Evolutionary conservation across 2,329 filamentous ascomycete species (phyloP).

Genomic region (Ascochyta fabae): DNA sequence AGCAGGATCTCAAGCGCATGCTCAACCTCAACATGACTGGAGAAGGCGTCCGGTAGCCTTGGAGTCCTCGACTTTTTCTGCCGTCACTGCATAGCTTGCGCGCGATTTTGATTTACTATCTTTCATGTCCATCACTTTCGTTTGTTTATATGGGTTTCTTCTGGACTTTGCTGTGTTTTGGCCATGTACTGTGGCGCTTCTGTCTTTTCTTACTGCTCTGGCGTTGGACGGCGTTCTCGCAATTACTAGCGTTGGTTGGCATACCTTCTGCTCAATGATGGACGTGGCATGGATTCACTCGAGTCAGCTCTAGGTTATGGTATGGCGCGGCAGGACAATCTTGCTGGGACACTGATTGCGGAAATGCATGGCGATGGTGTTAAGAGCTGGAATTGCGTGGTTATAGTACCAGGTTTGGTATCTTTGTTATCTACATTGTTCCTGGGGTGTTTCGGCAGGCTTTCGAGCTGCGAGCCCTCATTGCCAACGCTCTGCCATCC

Average conservation of each 20-base stretch:
- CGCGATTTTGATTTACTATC: slow-evolving; percentile 22
- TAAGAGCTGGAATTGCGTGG: slow-evolving; percentile 16
- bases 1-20: slow-evolving; percentile 47
- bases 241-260: slow-evolving; percentile 14
- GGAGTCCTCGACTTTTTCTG: slow-evolving; percentile 17
- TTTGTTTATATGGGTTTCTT: slow-evolving; percentile 32
- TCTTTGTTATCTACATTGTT: slow-evolving; percentile 16
- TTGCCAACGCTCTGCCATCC: slow-evolving; percentile 14
- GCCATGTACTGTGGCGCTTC: slow-evolving; percentile 28
- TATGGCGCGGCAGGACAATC: slow-evolving; percentile 4
- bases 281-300: slow-evolving; percentile 9
- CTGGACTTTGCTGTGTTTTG: background rate
- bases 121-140: slow-evolving; percentile 22
- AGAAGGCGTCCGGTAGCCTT: slow-evolving; percentile 33
- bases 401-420: slow-evolving; percentile 21
- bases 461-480: slow-evolving; percentile 8
- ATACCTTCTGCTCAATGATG: slow-evolving; percentile 15
- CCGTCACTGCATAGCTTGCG: slow-evolving; percentile 38
- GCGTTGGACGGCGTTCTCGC: slow-evolving; percentile 27
- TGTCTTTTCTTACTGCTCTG: slow-evolving; percentile 24
- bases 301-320: slow-evolving; percentile 6
- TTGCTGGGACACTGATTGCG: slow-evolving; percentile 12
- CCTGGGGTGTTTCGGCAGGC: slow-evolving; percentile 9
- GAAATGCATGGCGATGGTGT: slow-evolving; percentile 15
- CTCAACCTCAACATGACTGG: slow-evolving; percentile 40